Percentiles rank a stretch among this genome's conserved stretches.
phyloP scores from a whole-genome alignment of 1,284 basidiomycete species.

The Rhodotorula sp. region DNA sequence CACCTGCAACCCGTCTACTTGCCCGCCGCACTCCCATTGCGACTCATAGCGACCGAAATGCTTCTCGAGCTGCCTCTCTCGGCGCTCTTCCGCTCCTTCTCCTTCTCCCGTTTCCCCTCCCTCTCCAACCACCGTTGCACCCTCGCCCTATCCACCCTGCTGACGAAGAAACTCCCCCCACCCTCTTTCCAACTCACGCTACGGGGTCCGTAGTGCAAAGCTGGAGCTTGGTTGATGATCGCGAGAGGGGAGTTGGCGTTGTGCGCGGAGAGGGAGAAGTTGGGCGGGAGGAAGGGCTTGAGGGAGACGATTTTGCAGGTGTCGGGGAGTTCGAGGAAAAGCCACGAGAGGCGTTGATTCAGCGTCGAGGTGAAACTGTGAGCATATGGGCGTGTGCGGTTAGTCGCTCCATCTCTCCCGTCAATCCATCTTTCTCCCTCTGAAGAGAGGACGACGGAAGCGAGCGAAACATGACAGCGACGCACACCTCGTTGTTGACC shows the following conservation, averaged over 20 bases:
- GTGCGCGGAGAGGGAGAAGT: conserved; percentile 32
- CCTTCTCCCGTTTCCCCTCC: conserved; percentile 11
- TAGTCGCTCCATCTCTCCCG: not conserved
- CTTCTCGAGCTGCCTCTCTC: not conserved
- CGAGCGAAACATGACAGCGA: not conserved
- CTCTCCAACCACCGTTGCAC: conserved; percentile 19
- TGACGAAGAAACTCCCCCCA: conserved; percentile 41
- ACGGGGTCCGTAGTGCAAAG: conserved; percentile 31
- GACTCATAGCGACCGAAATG: not conserved
- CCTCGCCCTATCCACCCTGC: conserved; percentile 30
- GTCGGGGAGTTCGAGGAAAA: conserved; percentile 58
- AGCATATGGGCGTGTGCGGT: not conserved
- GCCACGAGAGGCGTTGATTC: conserved; percentile 55
- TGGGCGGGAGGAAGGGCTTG: conserved; percentile 46
- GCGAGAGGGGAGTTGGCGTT: conserved; percentile 37
- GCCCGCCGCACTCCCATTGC: not conserved
- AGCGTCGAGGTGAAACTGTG: conserved; percentile 52
- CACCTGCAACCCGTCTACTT: not conserved
- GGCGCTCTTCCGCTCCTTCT: not conserved
- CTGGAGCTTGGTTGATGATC: conserved; percentile 37
- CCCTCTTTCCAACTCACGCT: conserved; percentile 43
- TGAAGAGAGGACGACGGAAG: not conserved
- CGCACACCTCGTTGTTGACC: conserved; percentile 57
- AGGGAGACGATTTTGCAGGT: conserved; percentile 55
- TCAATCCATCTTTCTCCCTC: no score